Base-by-base conservation (phyloP, 768 basidiomycete genomes). In the Panellus pusillus region DNA sequence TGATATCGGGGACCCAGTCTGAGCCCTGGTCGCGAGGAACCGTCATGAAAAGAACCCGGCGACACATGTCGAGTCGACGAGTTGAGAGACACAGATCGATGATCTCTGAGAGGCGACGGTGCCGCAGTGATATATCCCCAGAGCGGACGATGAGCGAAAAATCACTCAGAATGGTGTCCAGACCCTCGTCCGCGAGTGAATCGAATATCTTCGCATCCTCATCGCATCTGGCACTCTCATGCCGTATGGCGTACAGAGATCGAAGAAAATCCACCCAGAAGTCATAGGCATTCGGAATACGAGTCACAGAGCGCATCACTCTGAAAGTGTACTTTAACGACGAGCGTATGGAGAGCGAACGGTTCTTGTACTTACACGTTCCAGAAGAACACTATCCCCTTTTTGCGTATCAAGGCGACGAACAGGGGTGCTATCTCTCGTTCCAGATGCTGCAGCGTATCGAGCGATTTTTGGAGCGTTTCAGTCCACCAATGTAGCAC, bases 51-150 rank as follows among this genome's bases (percentile, higher is more conserved):
- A 61, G 55, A 2, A 57, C 55, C 1, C 59, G 55, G 0, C 59
- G 54, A 42, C 59, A 61, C 59, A 61, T 57, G 40, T 61, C 59
- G 45, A 57, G 55, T 17, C 59, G 54, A 15, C 59, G 55, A 20
- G 40, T 57, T 14, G 44, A 29, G 4, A 61, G 48, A 32, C 59
- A 61, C 8, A 61, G 40, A 20, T 54, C 55, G 39, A 61, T 61
- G 42, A 57, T 51, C 44, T 61, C 59, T 13, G 55, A 54, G 13
- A 61, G 59, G 1, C 59, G 59, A n/a, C 45, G 59, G 15, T 49
- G 28, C 32, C 59, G 59, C 27, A 50, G 12, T 8, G 59, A 27
- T 39, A 54, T 47, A 9, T 61, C 55, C 15, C 55, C 59, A 15
- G 59, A 57, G 0, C 59, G 54, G 15, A 57, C 44, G 27, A 54